phyloP scores from a whole-genome alignment of 2,329 filamentous ascomycete genomes.

The Domatiomyces catenatus region DNA sequence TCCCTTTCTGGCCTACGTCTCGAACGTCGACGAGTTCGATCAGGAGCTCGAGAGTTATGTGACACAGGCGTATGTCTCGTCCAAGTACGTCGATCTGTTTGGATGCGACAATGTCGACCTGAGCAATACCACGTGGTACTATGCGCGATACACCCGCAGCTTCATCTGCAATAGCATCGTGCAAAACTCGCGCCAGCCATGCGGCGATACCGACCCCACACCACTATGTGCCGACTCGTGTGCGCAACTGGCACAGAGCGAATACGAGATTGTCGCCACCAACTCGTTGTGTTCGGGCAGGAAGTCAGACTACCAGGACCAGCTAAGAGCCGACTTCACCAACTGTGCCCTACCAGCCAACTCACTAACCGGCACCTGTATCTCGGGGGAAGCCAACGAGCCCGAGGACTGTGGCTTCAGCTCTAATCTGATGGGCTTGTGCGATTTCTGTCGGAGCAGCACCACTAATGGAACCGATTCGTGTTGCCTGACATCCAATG shows the following conservation, averaged over 20 bases:
- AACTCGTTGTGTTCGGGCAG: slow-evolving; percentile 54
- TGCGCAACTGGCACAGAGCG: slow-evolving; percentile 73
- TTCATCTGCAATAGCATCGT: slow-evolving; percentile 88
- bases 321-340: slow-evolving; percentile 84
- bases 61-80: slow-evolving; percentile 54
- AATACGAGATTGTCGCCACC: slow-evolving; percentile 69
- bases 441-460: slow-evolving; percentile 69
- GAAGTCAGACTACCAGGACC: slow-evolving; percentile 47
- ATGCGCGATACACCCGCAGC: slow-evolving; percentile 84
- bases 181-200: slow-evolving; percentile 65
- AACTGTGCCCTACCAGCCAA: slow-evolving; percentile 73
- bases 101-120: slow-evolving; percentile 68
- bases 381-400: slow-evolving; percentile 65
- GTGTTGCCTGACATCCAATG: slow-evolving; percentile 73
- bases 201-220: slow-evolving; percentile 47
- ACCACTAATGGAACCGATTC: slow-evolving; percentile 87
- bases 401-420: slow-evolving; percentile 73
- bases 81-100: slow-evolving; percentile 66
- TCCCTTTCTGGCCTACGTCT: slow-evolving; percentile 73
- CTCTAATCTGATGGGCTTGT: slow-evolving; percentile 57
- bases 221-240: slow-evolving; percentile 85
- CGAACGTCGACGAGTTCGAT: slow-evolving; percentile 63
- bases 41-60: slow-evolving; percentile 57
- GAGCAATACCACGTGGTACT: slow-evolving; percentile 63
- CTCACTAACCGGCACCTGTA: slow-evolving; percentile 59